Conservation (phyloP, 1,284 basidiomycete species). For the Schizophyllum commune region DNA sequence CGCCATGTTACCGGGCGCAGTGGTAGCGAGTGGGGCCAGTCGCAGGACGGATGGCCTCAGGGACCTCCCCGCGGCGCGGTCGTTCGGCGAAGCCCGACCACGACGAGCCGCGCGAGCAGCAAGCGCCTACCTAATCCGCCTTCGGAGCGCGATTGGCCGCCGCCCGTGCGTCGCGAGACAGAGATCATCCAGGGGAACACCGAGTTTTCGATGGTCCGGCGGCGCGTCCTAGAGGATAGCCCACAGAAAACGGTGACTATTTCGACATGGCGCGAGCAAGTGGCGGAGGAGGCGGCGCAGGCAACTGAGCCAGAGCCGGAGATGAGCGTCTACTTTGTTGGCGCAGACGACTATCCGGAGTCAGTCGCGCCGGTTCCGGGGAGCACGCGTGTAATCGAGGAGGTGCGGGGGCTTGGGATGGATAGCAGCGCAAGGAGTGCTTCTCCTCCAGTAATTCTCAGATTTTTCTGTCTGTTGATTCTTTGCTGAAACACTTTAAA, state of each 20-base stretch:
- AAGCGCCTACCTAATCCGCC: not conserved
- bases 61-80: not conserved
- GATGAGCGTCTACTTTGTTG: constrained; percentile 39
- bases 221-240: constrained; percentile 34
- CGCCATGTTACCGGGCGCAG: constrained; percentile 3
- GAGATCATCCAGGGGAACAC: constrained; percentile 22
- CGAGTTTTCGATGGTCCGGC: constrained; percentile 33
- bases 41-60: constrained; percentile 3
- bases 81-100: not conserved
- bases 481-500: not conserved
- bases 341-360: constrained; percentile 24
- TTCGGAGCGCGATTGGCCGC: constrained; percentile 11
- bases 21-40: constrained; percentile 7
- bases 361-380: constrained; percentile 2
- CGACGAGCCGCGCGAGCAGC: not conserved
- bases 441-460: constrained; percentile 6
- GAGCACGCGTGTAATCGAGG: constrained; percentile 13
- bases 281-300: constrained; percentile 23
- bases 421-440: constrained; percentile 3
- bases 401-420: constrained; percentile 8
- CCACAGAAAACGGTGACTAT: constrained; percentile 40
- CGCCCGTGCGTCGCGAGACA: constrained; percentile 7
- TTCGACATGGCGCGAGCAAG: constrained; percentile 44
- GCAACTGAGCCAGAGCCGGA: constrained; percentile 26
- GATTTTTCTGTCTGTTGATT: not conserved